Evolutionary conservation across 2,329 filamentous ascomycete species (phyloP), one percentile per base, ranked within the genome.

Genomic region (Fusarium camptoceras): DNA sequence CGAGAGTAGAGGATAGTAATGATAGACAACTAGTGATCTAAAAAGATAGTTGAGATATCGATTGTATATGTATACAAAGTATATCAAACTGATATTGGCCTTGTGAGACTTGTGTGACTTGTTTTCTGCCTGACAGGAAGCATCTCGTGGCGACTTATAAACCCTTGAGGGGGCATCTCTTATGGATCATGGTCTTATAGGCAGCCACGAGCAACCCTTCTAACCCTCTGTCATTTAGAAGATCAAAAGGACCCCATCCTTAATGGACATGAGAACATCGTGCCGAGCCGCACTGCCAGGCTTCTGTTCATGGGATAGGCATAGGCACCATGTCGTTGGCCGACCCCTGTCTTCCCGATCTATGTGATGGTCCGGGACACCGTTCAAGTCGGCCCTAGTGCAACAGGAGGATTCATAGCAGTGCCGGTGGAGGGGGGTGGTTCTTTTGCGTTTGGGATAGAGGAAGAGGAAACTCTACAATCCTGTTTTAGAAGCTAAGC

Each of bases 231-330:
- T 25, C 49, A 53, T 42, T 53, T 24, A 42, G 22, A 53, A 15
- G 18, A 53, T 41, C 24, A 50, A 53, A 15, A 34, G 42, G 57
- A 68, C 68, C 48, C 67, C 58, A 59, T 71, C 42, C 47, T 24
- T 20, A 9, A 51, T 60, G 42, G 59, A n/a, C 59, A 54, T 64
- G 56, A 68, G 37, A 42, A 34, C 31, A 69, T 43, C 72, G 68
- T 53, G 66, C 72, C 68, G 72, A 74, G 70, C 72, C 72, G 72
- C 72, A 74, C 72, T 59, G 68, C 70, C 71, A 74, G 72, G 72
- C 72, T 75, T 56, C 72, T 66, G 62, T 70, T 58, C 71, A 73
- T 68, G 72, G 60, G 43, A 64, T 48, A 54, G 68, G 68, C 70
- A 61, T 48, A 54, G 65, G 68, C 70, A 62, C 44, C 59, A 43